These are phyloP conservation scores for Capronia coronata DNA, from an alignment of 2,329 filamentous ascomycete genomes.

Conservation along the genomic window DNA sequence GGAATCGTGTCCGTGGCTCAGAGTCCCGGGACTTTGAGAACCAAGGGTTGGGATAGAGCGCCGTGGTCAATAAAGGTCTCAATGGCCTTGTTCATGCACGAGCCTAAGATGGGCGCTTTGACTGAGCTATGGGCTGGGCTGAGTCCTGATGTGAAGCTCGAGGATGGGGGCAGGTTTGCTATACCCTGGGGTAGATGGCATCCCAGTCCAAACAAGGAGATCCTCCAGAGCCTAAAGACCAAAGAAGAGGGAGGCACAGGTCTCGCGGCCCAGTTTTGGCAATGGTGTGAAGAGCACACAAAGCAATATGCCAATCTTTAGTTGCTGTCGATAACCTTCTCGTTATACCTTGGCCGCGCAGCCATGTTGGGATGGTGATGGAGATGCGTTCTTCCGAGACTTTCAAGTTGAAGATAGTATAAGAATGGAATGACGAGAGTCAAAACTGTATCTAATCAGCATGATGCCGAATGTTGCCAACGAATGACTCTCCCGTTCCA, in stretches of 20 bases:
- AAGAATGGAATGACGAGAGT: no score
- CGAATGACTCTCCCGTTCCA: no score
- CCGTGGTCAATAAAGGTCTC: constrained; percentile 27
- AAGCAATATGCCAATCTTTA: no score
- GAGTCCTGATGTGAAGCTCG: constrained; percentile 40
- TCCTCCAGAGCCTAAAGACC: constrained; percentile 4
- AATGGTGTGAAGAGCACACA: constrained; percentile 37
- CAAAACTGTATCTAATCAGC: no score
- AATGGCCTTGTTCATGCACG: constrained; percentile 30
- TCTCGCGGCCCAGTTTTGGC: constrained; percentile 35
- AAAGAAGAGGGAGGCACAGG: constrained; percentile 31
- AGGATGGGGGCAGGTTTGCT: constrained; percentile 31
- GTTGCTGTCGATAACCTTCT: no score
- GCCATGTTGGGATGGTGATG: no score
- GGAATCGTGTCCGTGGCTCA: constrained; percentile 18
- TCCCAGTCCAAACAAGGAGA: background rate
- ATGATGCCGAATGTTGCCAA: no score
- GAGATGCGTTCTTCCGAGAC: no score
- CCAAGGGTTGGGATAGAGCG: constrained; percentile 21
- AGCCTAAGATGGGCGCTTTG: constrained; percentile 40
- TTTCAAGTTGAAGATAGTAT: no score
- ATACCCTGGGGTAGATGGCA: constrained; percentile 21
- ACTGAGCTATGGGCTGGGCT: constrained; percentile 45
- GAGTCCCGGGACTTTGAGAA: no score
- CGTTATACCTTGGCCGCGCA: no score